Evolutionary conservation across 176 grass and related monocot genomes (phyloP).

Genomic region (barley (Hordeum vulgare)): MorexV3_pseudomolecules_assembly NC_058524.1:630484016-630484515

Average conservation of each 20-base stretch:
- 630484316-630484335: background rate
- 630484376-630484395: background rate
- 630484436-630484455: background rate
- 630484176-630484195: background rate
- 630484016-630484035: too few species aligned
- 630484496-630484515: conserved; percentile 3
- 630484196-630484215: background rate
- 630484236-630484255: background rate
- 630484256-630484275: background rate
- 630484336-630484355: background rate
- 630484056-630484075: too few species aligned
- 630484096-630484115: background rate
- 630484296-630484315: background rate
- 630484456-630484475: background rate
- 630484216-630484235: background rate
- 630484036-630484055: too few species aligned
- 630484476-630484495: background rate
- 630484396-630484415: background rate
- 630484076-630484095: too few species aligned
- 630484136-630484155: background rate
- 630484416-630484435: background rate
- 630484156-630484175: background rate
- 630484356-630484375: too few species aligned
- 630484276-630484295: background rate
- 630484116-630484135: background rate